Evolutionary conservation across 2,329 filamentous ascomycete genomes (phyloP).

Genomic region (Hansfordia pulvinata): DNA sequence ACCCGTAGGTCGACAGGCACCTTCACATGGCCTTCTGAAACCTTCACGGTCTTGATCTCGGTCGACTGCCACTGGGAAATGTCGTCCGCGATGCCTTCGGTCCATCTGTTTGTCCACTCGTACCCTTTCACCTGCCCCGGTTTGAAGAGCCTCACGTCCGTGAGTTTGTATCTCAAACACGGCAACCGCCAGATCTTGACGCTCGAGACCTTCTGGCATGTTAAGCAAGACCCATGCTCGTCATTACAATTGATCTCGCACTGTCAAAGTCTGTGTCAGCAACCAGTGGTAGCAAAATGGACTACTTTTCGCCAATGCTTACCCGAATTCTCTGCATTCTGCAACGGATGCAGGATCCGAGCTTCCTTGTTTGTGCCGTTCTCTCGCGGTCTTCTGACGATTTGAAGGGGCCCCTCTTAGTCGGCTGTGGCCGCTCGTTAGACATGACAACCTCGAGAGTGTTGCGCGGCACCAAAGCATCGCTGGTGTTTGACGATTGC

Average conservation of each 20-base stretch:
- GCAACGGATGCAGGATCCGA: constrained; percentile 46
- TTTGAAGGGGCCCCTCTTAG: constrained; percentile 39
- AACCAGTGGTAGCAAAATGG: neutral
- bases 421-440: constrained; percentile 20
- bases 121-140: constrained; percentile 42
- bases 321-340: constrained; percentile 49
- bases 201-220: constrained; percentile 36
- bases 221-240: constrained; percentile 32
- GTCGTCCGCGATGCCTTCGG: constrained; percentile 37
- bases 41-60: constrained; percentile 32
- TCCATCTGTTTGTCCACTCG: constrained; percentile 47
- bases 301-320: constrained; percentile 13
- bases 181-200: constrained; percentile 39
- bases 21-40: constrained; percentile 41
- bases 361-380: constrained; percentile 42
- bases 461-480: constrained; percentile 5
- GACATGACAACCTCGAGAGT: constrained; percentile 19
- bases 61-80: constrained; percentile 41
- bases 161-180: constrained; percentile 47
- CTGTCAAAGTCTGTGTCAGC: constrained; percentile 16
- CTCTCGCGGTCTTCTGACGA: constrained; percentile 34
- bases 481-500: no score
- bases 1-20: constrained; percentile 33
- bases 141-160: constrained; percentile 43
- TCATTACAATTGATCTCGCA: constrained; percentile 36